Percentiles rank a stretch among this genome's conserved stretches.
These are phyloP conservation scores for Pseudofabraea citricarpa DNA, from an alignment of 2,329 filamentous ascomycete genomes.

Conservation along the genomic window DNA sequence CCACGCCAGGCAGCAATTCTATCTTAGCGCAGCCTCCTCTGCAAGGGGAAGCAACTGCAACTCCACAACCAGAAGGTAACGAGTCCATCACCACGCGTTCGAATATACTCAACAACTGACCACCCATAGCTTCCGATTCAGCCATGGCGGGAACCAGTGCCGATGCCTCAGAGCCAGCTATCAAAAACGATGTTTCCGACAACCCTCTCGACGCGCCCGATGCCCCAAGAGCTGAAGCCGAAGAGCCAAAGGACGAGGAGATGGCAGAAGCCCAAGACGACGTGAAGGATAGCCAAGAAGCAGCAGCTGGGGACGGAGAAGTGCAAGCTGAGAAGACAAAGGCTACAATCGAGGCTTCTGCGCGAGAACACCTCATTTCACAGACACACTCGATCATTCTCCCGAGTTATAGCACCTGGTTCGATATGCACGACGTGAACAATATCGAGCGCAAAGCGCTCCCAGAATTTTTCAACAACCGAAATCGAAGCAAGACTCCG, in stretches of 20 bases:
- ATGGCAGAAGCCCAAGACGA: slow-evolving; percentile 64
- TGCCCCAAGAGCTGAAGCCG: slow-evolving; percentile 57
- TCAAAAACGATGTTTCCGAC: slow-evolving; percentile 59
- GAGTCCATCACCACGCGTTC: too few relatives aligned
- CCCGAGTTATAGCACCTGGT: slow-evolving; percentile 97
- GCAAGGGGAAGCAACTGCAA: slow-evolving; percentile 34
- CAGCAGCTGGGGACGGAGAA: slow-evolving; percentile 36
- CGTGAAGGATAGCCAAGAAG: slow-evolving; percentile 42
- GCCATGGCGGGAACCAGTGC: slow-evolving; percentile 52
- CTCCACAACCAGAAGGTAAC: slow-evolving; percentile 39
- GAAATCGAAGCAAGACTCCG: slow-evolving; percentile 96
- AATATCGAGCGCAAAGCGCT: slow-evolving; percentile 90
- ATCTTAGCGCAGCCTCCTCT: slow-evolving; percentile 51
- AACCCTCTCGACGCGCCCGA: slow-evolving; percentile 67
- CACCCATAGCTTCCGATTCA: slow-evolving; percentile 43
- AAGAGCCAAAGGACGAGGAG: slow-evolving; percentile 67
- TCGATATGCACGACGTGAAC: slow-evolving; percentile 94
- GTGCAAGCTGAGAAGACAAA: slow-evolving; percentile 66
- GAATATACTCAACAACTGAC: too few relatives aligned
- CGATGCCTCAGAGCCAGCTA: slow-evolving; percentile 38
- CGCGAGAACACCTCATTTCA: slow-evolving; percentile 84
- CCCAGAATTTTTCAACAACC: slow-evolving; percentile 97
- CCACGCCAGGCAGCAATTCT: slow-evolving; percentile 52
- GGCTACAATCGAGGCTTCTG: slow-evolving; percentile 75
- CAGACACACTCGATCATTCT: slow-evolving; percentile 96